Evolutionary conservation across 768 basidiomycete species (phyloP).

Genomic region (Termitomyces sp.): DNA sequence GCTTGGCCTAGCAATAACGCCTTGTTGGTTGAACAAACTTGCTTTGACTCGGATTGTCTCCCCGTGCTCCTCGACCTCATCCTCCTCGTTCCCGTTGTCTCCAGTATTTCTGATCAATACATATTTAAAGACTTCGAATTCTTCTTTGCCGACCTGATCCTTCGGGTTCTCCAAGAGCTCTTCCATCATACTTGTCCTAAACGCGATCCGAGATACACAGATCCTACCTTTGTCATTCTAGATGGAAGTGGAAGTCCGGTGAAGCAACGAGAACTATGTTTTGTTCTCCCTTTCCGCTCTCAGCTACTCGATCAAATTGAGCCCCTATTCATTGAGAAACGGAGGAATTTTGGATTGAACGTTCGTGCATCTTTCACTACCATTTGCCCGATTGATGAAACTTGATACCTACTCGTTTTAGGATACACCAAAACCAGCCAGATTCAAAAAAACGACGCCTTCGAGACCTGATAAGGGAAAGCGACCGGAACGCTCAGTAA

Average conservation of each 20-base stretch:
- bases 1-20: constrained; percentile 2
- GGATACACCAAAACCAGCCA: constrained; percentile 2
- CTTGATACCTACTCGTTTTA: neutral
- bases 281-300: constrained; percentile 5
- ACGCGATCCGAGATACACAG: constrained; percentile 1
- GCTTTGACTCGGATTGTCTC: constrained; percentile 1
- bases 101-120: neutral
- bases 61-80: constrained; percentile 7
- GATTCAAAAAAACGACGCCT: neutral
- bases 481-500: neutral
- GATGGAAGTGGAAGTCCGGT: neutral
- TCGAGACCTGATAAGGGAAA: neutral
- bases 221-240: constrained; percentile 6
- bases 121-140: constrained; percentile 4
- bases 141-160: constrained; percentile 5
- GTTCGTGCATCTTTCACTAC: neutral
- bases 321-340: neutral
- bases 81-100: constrained; percentile 1
- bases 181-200: neutral
- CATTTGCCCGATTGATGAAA: neutral
- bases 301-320: constrained; percentile 5
- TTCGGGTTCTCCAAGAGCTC: constrained; percentile 7
- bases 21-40: constrained; percentile 6
- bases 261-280: constrained; percentile 4
- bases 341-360: neutral